These are phyloP conservation scores for Capsicum rhomboideum DNA, from an alignment of 257 asterid species.

Conservation along the genomic window DNA sequence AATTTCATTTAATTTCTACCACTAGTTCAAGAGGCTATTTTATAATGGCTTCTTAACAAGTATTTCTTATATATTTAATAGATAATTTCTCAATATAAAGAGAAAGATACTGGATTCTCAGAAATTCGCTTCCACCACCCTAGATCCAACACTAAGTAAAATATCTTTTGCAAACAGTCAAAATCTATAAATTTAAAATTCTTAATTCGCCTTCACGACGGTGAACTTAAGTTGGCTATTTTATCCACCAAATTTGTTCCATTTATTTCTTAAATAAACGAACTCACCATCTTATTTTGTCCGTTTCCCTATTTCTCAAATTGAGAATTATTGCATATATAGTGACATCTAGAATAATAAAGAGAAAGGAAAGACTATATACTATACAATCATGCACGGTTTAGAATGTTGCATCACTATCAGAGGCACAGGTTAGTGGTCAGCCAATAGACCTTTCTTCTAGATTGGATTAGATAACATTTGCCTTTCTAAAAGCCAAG, in stretches of 20 bases:
- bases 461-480: neutral
- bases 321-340: neutral
- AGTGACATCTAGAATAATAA: neutral
- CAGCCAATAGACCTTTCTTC: neutral
- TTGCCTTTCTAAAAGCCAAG: neutral
- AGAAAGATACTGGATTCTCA: too few species aligned
- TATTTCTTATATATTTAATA: neutral
- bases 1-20: too few species aligned
- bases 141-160: too few species aligned
- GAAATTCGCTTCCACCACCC: too few species aligned
- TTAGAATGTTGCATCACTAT: neutral
- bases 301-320: neutral
- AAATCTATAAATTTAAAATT: too few species aligned
- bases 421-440: neutral
- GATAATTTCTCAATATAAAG: too few species aligned
- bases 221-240: neutral
- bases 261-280: neutral
- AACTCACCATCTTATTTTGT: neutral
- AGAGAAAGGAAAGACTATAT: neutral
- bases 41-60: too few species aligned
- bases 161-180: too few species aligned
- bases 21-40: neutral
- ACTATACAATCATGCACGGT: neutral
- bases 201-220: too few species aligned
- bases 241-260: neutral